Evolutionary conservation across 176 grass and related monocot genomes (phyloP).

Genomic region (Oryza nivara): DNA sequence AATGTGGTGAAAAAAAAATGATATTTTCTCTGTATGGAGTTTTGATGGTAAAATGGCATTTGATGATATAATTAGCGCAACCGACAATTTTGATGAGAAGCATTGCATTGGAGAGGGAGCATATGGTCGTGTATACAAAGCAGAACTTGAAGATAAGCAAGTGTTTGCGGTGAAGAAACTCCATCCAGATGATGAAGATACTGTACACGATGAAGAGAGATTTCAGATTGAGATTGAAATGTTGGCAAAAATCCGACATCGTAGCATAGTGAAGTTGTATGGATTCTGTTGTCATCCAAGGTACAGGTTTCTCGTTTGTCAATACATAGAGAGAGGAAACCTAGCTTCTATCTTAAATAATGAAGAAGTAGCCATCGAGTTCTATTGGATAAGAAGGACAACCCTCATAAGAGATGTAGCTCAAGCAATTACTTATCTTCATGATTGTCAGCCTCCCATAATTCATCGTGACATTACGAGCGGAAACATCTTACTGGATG

Average conservation of each 20-base stretch:
- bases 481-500: constrained; percentile 40
- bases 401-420: constrained; percentile 31
- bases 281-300: constrained; percentile 27
- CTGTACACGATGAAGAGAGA: constrained; percentile 18
- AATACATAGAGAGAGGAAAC: constrained; percentile 35
- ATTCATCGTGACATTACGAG: constrained; percentile 38
- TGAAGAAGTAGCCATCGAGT: constrained; percentile 5
- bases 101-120: constrained; percentile 36
- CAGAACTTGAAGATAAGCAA: background rate
- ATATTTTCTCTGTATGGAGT: constrained; percentile 20
- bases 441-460: constrained; percentile 29
- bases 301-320: constrained; percentile 35
- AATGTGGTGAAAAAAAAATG: background rate
- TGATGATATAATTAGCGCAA: constrained; percentile 31
- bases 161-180: constrained; percentile 32
- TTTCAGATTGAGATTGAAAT: constrained; percentile 35
- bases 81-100: constrained; percentile 36
- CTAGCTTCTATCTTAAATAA: constrained; percentile 13
- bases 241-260: constrained; percentile 25
- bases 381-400: constrained; percentile 24
- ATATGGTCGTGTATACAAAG: constrained; percentile 29
- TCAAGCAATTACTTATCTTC: constrained; percentile 36
- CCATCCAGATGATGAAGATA: background rate
- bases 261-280: constrained; percentile 26
- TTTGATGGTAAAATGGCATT: constrained; percentile 40